phyloP scores from a whole-genome alignment of 352 stramenopile species.

The Phytopythium oedochilum region DNA sequence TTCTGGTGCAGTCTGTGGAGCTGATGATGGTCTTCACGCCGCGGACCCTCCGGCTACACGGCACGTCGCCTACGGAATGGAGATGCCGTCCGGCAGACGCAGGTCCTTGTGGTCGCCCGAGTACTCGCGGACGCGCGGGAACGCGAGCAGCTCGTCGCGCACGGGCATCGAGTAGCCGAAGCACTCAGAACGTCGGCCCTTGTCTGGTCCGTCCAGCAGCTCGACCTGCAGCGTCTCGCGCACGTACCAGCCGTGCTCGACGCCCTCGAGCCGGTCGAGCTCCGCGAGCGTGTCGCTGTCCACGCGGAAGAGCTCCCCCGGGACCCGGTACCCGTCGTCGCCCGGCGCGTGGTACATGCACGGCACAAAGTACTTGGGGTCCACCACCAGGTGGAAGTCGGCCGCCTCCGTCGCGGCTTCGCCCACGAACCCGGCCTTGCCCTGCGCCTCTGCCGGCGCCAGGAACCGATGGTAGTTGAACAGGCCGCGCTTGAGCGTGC shows the following conservation, averaged over 20 bases:
- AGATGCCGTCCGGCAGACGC: conserved; percentile 17
- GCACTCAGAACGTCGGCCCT: conserved; percentile 16
- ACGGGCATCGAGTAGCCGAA: conserved; percentile 39
- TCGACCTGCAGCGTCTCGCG: conserved; percentile 42
- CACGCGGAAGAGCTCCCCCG: conserved; percentile 59
- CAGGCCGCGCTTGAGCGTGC: conserved; percentile 70
- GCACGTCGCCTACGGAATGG: background rate
- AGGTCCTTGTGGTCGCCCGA: conserved; percentile 20
- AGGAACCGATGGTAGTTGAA: conserved; percentile 74
- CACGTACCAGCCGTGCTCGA: conserved; percentile 40
- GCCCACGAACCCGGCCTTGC: conserved; percentile 48
- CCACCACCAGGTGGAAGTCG: conserved; percentile 60
- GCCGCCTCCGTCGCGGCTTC: conserved; percentile 25
- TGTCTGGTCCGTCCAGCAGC: conserved; percentile 17
- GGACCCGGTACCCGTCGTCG: conserved; percentile 33
- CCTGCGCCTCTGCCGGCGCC: conserved; percentile 30
- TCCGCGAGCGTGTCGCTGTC: conserved; percentile 47
- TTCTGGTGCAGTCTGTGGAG: no score
- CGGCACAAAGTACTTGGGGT: conserved; percentile 55
- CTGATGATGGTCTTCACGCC: no score
- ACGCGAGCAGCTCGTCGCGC: conserved; percentile 27
- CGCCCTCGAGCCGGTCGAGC: conserved; percentile 57
- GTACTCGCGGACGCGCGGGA: conserved; percentile 32
- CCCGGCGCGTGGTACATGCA: conserved; percentile 48
- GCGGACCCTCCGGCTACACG: no score